Evolutionary conservation across 176 grass and related monocot genomes (phyloP).

Genomic region (Carex parvula): DNA sequence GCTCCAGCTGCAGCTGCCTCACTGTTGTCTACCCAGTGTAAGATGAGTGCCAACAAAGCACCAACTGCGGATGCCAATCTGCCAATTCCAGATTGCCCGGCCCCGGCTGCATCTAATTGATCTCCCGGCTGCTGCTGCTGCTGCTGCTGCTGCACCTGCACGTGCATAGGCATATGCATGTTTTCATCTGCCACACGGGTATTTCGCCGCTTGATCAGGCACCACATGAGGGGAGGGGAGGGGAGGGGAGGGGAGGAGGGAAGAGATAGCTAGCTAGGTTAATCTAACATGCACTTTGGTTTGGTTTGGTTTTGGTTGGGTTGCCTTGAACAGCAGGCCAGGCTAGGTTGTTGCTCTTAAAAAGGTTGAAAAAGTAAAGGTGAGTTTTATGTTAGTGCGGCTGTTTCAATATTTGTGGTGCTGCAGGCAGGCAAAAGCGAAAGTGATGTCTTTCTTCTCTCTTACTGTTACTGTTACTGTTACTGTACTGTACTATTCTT

Average conservation of each 20-base stretch:
- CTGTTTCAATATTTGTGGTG: background rate
- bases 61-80: background rate
- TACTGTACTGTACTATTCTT: background rate
- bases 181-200: background rate
- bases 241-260: background rate
- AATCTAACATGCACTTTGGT: no score
- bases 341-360: background rate
- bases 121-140: no score
- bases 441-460: conserved; percentile 1
- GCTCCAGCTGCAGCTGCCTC: background rate
- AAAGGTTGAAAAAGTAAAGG: background rate
- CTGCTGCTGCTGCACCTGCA: background rate
- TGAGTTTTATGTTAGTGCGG: background rate
- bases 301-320: no score
- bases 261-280: no score
- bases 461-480: no score
- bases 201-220: background rate
- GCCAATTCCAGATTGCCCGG: background rate
- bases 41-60: background rate
- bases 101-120: background rate
- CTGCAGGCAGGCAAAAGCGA: background rate
- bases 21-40: background rate
- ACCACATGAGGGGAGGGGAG: background rate
- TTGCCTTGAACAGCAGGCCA: background rate
- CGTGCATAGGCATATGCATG: background rate